Conservation (phyloP, 164 flowering plant species). For the Dillenia turbinata region DNA sequence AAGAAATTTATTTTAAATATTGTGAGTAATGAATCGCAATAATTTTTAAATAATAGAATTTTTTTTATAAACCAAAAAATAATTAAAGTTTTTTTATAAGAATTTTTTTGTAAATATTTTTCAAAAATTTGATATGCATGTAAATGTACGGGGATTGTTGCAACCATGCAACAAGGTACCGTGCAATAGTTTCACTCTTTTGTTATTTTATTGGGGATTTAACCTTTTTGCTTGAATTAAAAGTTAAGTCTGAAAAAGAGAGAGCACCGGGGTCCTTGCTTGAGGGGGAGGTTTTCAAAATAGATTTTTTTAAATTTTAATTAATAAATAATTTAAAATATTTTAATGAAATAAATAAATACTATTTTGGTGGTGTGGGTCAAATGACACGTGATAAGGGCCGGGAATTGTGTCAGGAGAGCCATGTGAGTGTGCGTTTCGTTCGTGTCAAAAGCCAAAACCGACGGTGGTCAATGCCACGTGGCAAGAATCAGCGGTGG, state of each 20-base stretch:
- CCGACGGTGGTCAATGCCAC: conserved; percentile 49
- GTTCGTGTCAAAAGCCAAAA: conserved; percentile 38
- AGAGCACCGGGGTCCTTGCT: conserved; percentile 29
- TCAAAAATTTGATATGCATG: too few species aligned
- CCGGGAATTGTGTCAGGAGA: conserved; percentile 30
- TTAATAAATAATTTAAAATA: neutral
- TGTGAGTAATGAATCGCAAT: too few species aligned
- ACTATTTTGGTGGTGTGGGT: conserved; percentile 12
- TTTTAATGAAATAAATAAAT: too few species aligned
- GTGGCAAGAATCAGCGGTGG: conserved; percentile 23
- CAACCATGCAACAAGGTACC: too few species aligned
- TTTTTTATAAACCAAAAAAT: too few species aligned
- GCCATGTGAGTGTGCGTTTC: conserved; percentile 32
- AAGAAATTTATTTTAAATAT: too few species aligned
- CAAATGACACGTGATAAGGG: conserved; percentile 36
- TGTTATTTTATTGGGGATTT: neutral
- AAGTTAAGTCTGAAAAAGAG: conserved; percentile 32
- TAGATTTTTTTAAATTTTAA: neutral
- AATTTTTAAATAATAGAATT: too few species aligned
- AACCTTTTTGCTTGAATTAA: conserved; percentile 29
- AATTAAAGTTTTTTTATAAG: too few species aligned
- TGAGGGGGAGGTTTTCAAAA: conserved; percentile 21
- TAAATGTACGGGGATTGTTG: too few species aligned
- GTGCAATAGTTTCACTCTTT: too few species aligned
- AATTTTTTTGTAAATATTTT: too few species aligned